These are phyloP conservation scores for Teratosphaeria gauchensis DNA, from an alignment of 2,329 filamentous ascomycete genomes.

Conservation along the genomic window DNA sequence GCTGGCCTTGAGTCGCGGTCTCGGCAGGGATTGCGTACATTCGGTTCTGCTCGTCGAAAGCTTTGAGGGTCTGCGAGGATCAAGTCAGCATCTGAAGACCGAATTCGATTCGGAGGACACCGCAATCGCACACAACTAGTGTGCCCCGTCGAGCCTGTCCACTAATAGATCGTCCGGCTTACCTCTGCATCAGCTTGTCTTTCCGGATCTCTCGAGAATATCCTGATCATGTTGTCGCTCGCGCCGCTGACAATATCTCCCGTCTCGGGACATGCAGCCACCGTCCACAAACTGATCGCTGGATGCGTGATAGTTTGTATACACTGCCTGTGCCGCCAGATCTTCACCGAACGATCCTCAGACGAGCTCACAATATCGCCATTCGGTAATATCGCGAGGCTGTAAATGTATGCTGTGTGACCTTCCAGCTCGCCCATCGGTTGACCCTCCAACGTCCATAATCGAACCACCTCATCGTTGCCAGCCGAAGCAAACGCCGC, in stretches of 20 bases:
- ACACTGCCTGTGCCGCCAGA: constrained; percentile 78
- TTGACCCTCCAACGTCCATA: constrained; percentile 76
- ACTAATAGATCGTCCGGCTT: not conserved
- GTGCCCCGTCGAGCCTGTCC: no score
- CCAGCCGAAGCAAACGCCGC: constrained; percentile 92
- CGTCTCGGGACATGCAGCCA: constrained; percentile 69
- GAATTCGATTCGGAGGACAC: not conserved
- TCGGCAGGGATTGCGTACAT: constrained; percentile 37
- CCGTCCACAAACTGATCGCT: constrained; percentile 90
- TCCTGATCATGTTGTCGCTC: constrained; percentile 74
- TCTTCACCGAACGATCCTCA: constrained; percentile 83
- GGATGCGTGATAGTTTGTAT: constrained; percentile 95
- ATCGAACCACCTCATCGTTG: constrained; percentile 79
- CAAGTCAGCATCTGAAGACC: not conserved
- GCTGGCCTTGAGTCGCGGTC: constrained; percentile 52
- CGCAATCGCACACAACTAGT: not conserved
- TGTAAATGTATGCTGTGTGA: constrained; percentile 93
- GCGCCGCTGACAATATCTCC: constrained; percentile 92
- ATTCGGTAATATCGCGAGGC: constrained; percentile 63
- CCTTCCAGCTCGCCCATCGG: constrained; percentile 70
- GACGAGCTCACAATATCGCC: constrained; percentile 86
- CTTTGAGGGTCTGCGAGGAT: constrained; percentile 38
- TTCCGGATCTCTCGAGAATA: constrained; percentile 67
- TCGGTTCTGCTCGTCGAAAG: constrained; percentile 62
- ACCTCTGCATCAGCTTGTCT: constrained; percentile 60